Evolutionary conservation across 2,329 filamentous ascomycete species (phyloP).

Genomic region (Talaromyces sp.): DNA sequence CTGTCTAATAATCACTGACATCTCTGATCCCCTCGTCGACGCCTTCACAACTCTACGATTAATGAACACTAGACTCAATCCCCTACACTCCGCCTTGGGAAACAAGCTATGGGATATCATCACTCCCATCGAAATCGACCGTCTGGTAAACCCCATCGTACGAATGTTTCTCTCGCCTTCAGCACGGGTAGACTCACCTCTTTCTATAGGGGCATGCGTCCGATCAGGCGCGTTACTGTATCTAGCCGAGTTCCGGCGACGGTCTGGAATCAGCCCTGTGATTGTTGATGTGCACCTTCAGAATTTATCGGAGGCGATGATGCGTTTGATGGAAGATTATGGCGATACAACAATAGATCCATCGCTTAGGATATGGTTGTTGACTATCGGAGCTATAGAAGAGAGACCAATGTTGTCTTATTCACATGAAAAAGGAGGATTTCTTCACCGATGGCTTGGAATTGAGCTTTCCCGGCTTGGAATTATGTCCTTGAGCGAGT

Average conservation of each 20-base stretch:
- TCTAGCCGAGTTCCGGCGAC: conserved; percentile 2
- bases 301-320: not conserved
- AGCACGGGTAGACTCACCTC: not conserved
- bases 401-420: not conserved
- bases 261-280: conserved; percentile 1
- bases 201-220: not conserved
- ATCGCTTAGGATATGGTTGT: not conserved
- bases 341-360: not conserved
- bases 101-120: not conserved
- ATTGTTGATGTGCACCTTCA: not conserved
- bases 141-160: not conserved
- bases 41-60: not conserved
- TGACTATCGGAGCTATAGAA: not conserved
- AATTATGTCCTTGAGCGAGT: not conserved
- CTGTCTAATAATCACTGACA: not conserved
- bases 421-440: not conserved
- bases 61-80: not conserved
- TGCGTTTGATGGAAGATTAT: not conserved
- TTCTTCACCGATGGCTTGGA: not conserved
- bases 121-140: not conserved
- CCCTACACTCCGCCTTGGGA: not conserved
- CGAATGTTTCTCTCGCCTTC: not conserved
- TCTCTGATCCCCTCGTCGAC: not conserved
- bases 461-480: not conserved
- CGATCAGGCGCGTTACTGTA: conserved; percentile 3